Evolutionary conservation across 352 stramenopile genomes (phyloP).

Genomic region (Phytophthora pinifolia): DNA sequence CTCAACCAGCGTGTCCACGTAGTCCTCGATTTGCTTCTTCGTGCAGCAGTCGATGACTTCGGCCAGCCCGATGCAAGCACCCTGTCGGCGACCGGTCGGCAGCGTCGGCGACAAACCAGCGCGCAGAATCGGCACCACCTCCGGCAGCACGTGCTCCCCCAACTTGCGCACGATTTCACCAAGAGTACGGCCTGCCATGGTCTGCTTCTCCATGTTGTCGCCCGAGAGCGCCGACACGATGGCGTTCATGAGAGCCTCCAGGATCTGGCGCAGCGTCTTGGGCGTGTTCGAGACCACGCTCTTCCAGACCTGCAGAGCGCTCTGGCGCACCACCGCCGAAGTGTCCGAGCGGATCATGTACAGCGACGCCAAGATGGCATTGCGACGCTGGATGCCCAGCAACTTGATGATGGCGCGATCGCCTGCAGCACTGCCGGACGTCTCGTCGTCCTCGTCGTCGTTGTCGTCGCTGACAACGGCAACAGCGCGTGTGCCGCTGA

Average conservation of each 20-base stretch:
- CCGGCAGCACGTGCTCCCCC: slow-evolving; percentile 97
- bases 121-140: slow-evolving; percentile 98
- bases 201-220: slow-evolving; percentile 88
- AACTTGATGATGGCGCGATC: slow-evolving; percentile 89
- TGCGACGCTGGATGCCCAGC: slow-evolving; percentile 93
- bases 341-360: slow-evolving; percentile 99
- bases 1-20: slow-evolving; percentile 96
- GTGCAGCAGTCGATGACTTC: slow-evolving; percentile 98
- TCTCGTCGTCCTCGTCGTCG: slow-evolving; percentile 82
- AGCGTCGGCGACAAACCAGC: slow-evolving; percentile 87
- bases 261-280: slow-evolving; percentile 97
- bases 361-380: slow-evolving; percentile 96
- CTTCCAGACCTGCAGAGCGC: slow-evolving; percentile 98
- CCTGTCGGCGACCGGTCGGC: slow-evolving; percentile 79
- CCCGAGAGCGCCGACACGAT: slow-evolving; percentile 96
- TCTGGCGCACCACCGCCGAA: slow-evolving; percentile 95
- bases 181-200: slow-evolving; percentile 92
- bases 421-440: slow-evolving; percentile 76
- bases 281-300: slow-evolving; percentile 98
- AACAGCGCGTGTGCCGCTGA: slow-evolving; percentile 96
- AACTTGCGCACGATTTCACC: slow-evolving; percentile 99
- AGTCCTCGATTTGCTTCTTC: slow-evolving; percentile 96
- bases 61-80: slow-evolving; percentile 97
- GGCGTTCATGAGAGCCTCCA: slow-evolving; percentile 95
- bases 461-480: slow-evolving; percentile 36